These are phyloP conservation scores for Ceratobasidium sp. DNA, from an alignment of 1,284 basidiomycete species.

Conservation along the genomic window DNA sequence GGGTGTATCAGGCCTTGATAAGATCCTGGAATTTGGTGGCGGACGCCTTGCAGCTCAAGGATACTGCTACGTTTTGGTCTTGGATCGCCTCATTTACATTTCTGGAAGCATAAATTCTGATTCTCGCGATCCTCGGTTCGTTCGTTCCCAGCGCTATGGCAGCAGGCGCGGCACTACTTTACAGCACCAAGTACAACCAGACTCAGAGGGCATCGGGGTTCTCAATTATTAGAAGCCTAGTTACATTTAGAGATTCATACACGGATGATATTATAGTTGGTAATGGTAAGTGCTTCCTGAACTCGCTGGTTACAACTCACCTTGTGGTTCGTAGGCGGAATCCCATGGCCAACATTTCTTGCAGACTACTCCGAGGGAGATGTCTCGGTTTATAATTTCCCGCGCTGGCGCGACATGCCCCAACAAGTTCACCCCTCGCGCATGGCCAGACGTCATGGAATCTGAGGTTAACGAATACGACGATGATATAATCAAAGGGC, in stretches of 20 bases:
- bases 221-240: background rate
- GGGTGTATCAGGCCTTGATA: too few relatives aligned
- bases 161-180: background rate
- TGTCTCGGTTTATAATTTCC: slow-evolving; percentile 53
- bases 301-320: background rate
- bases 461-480: slow-evolving; percentile 18
- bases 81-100: too few relatives aligned
- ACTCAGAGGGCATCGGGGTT: too few relatives aligned
- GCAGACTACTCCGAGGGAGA: slow-evolving; percentile 49
- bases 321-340: slow-evolving; percentile 13
- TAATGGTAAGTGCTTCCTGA: background rate
- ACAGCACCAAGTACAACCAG: too few relatives aligned
- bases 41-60: background rate
- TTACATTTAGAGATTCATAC: slow-evolving; percentile 52
- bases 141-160: background rate
- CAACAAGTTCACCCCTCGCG: slow-evolving; percentile 54
- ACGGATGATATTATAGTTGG: slow-evolving; percentile 50
- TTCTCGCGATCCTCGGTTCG: background rate
- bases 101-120: background rate
- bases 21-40: background rate
- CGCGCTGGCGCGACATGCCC: slow-evolving; percentile 56
- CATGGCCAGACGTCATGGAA: slow-evolving; percentile 28
- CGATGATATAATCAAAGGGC: background rate
- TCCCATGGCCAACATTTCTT: slow-evolving; percentile 24
- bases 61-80: too few relatives aligned